Evolutionary conservation across 257 asterid genomes (phyloP), one percentile per base, ranked within the genome.

Genomic region (Asclepias syriaca): DNA sequence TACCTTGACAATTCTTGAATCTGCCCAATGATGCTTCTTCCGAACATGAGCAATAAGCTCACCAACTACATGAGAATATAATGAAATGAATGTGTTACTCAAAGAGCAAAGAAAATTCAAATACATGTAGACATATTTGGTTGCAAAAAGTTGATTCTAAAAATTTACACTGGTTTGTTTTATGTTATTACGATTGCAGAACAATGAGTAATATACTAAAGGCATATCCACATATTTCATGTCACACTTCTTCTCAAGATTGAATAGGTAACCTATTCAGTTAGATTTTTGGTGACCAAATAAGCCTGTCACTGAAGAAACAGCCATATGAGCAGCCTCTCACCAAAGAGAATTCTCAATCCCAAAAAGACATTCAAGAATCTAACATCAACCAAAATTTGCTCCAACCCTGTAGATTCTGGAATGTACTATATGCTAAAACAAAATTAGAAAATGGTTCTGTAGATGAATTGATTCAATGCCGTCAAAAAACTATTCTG

Each of bases 11-110:
- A 88, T 81, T 80, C 84, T 88, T 2, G 97, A 90, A 80, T 94
- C 96, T 46, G 98, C 97, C 98, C 98, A 94, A 6, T 95, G 96
- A 86, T 83, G 94, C 82, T 82, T 94, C 89, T 87, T 94, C 69
- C 97, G 90, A 58, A 89, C 82, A 55, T 82, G 72, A 70, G 87
- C 90, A 84, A 88, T 81, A 61, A 94, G 81, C 71, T 89, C 95
- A 77, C 98, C 98, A 75, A 86, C 97, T 93, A 87, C 72, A 78
- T 21, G 71, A 60, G 53, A 50, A 63, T 14, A 69, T 13, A 70
- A 51, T 19, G 24, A 15, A 56, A 59, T 43, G 46, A 49, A 72
- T 40, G 72, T 60, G 50, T 48, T 64, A 37, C 43, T 9, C n/a
- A 76, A 21, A 43, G 37, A 27, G 6, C 9, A 37, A 63, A 1